phyloP scores from a whole-genome alignment of 108 stramenopile genomes.

The Nitzschia sp. region DNA sequence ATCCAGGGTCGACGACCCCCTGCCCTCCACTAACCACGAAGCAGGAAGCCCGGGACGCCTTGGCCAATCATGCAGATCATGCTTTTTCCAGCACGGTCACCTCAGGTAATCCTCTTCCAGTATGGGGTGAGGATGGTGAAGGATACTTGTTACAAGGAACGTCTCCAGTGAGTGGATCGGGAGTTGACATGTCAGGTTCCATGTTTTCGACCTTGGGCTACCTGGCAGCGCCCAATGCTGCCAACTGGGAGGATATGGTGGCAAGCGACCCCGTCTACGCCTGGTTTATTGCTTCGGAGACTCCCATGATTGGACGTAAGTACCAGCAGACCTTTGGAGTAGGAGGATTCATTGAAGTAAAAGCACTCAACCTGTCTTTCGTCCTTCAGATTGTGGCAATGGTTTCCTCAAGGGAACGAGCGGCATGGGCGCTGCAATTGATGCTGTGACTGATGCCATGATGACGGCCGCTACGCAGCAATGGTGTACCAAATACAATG shows the following conservation, averaged over 20 bases:
- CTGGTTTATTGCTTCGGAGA: slow-evolving; percentile 46
- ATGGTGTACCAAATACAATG: slow-evolving; percentile 45
- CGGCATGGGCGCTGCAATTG: slow-evolving; percentile 14
- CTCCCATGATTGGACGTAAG: slow-evolving; percentile 23
- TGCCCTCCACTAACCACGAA: slow-evolving; percentile 9
- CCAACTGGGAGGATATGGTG: slow-evolving; percentile 10
- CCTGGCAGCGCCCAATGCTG: neutral
- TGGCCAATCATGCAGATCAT: slow-evolving; percentile 39
- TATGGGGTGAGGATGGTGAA: slow-evolving; percentile 34
- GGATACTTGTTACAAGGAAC: slow-evolving; percentile 27
- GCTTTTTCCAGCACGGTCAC: slow-evolving; percentile 28
- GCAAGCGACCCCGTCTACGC: slow-evolving; percentile 33
- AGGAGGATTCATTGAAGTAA: too few relatives aligned
- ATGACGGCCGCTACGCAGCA: neutral
- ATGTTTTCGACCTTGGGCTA: neutral
- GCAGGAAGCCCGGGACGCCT: slow-evolving; percentile 9
- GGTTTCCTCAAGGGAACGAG: slow-evolving; percentile 12
- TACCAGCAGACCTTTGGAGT: too few relatives aligned
- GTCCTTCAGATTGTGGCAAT: slow-evolving; percentile 1
- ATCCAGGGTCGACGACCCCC: neutral
- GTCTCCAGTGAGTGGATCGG: slow-evolving; percentile 42
- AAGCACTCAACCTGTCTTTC: neutral
- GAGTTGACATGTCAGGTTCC: slow-evolving; percentile 35
- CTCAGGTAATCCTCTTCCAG: slow-evolving; percentile 42
- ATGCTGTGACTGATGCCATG: slow-evolving; percentile 13